Evolutionary conservation across 768 basidiomycete genomes (phyloP).

Genomic region (Lactarius trivialis): DNA sequence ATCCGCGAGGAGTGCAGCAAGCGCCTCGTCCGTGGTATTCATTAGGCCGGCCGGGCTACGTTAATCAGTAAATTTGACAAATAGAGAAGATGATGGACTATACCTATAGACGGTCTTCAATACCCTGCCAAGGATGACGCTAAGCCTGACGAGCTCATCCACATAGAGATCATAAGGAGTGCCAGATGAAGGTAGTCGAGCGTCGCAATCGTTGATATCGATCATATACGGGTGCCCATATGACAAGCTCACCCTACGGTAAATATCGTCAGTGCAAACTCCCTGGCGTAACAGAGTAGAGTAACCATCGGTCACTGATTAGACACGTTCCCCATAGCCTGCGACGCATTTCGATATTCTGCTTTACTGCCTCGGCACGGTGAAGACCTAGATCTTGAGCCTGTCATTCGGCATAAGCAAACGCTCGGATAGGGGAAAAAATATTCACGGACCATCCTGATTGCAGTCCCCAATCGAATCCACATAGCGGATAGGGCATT

Average conservation of each 20-base stretch:
- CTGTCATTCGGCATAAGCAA: slow-evolving; percentile 34
- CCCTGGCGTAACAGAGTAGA: slow-evolving; percentile 2
- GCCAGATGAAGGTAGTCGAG: slow-evolving; percentile 84
- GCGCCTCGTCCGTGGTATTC: slow-evolving; percentile 74
- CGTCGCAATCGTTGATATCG: slow-evolving; percentile 94
- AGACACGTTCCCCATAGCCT: slow-evolving; percentile 94
- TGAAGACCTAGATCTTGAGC: slow-evolving; percentile 96
- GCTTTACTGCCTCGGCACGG: slow-evolving; percentile 80
- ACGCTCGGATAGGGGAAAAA: slow-evolving; percentile 4
- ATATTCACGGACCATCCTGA: slow-evolving; percentile 68
- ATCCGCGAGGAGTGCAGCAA: slow-evolving; percentile 56
- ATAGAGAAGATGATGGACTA: background rate
- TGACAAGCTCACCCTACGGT: slow-evolving; percentile 71
- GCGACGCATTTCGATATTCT: slow-evolving; percentile 78
- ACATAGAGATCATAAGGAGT: slow-evolving; percentile 74
- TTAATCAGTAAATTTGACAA: background rate
- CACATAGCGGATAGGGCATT: slow-evolving; percentile 81
- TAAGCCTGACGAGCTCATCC: slow-evolving; percentile 87
- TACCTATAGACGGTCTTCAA: slow-evolving; percentile 91
- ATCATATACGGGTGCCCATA: slow-evolving; percentile 96
- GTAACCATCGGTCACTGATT: slow-evolving; percentile 88
- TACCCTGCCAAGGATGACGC: slow-evolving; percentile 85
- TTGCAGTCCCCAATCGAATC: slow-evolving; percentile 81
- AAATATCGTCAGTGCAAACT: slow-evolving; percentile 16
- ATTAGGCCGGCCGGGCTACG: slow-evolving; percentile 80